Evolutionary conservation across 2,329 filamentous ascomycete species (phyloP), one percentile per base, ranked within the genome.

Genomic region (Colletotrichum sp.): DNA sequence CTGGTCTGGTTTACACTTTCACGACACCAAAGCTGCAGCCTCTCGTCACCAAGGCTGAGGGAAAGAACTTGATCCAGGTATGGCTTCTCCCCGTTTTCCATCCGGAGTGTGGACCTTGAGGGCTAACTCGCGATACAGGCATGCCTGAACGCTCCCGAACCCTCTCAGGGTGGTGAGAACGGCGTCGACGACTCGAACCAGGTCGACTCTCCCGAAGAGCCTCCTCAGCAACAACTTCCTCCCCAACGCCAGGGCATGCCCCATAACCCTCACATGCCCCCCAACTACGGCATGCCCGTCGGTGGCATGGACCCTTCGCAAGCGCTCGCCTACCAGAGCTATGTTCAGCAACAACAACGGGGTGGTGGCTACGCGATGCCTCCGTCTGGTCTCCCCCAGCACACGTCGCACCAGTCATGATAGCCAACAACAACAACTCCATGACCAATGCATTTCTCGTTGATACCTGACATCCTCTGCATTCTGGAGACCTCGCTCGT

Each of bases 21-120:
- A 98, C 96, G 77, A 99, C 97, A 18, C 97, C 97, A 24, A 99
- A 99, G 89, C 92, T 99, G 72, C 97, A 98, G 87, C 97, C 97
- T 77, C 92, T 99, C 69, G 97, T 98, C 80, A 99, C 97, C 78
- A 98, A 98, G 89, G 94, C 97, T 21, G 97, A 98, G 87, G 97
- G 97, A 88, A 99, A 99, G 92, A 99, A 99, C 85, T 89, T 99
- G 79, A 98, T 99, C 80, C 97, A 99, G 93, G 97, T 98, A 91
- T 78, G 92, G 13, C 81, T 62, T 28, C 12, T 32, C 59, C 43
- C 36, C 13, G n/a, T 32, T 13, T 28, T n/a, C 10, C 24, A 32
- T 30, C 14, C 2, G n/a, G 18, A 8, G 5, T n/a, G 30, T 8
- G 28, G n/a, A 28, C 13, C 7, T 18, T 24, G 28, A 21, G 10